Evolutionary conservation across 164 flowering plant genomes (phyloP), one percentile per base, ranked within the genome.

Genomic region (Chloranthus sessilifolius): DNA sequence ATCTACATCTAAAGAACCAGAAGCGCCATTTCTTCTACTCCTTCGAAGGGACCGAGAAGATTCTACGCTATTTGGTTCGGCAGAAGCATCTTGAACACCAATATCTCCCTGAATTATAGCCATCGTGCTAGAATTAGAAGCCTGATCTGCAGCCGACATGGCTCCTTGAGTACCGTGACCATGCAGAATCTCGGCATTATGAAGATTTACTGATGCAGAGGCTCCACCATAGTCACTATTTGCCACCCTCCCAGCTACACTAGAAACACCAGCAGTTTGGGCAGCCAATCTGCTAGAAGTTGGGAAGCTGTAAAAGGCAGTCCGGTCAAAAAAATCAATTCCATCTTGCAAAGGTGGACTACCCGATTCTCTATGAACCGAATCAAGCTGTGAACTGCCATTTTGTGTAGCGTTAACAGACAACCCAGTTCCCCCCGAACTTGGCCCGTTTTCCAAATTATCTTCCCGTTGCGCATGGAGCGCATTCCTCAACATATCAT

Each of bases 121-220:
- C 52, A 61, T 50, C 28, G 73, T 69, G 63, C 73, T 64, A 9
- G 69, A 69, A 37, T 52, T 58, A 31, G 73, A 69, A 52, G 61
- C 53, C 49, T 63, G 67, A 41, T 69, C 69, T 5, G 62, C 69
- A 20, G 47, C 42, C 12, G 40, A 39, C 0, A 43, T 21, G 41
- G 52, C 30, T 38, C 56, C 66, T 22, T 12, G 30, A 15, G 34
- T 16, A 30, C 38, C 34, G 17, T 50, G 64, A 54, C 46, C 49
- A 40, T 47, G 43, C 19, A 33, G 37, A 44, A 41, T 34, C 35
- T 50, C 30, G 2, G 53, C 5, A 24, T 27, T 43, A 24, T 14
- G 67, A 26, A 56, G 61, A 29, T 44, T 56, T 24, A 45, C 45
- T 15, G 61, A 50, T 16, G 64, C 33, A 11, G 63, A 54, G 11